phyloP scores from a whole-genome alignment of 2,329 filamentous ascomycete genomes.

The Cladobotryum protrusum region DNA sequence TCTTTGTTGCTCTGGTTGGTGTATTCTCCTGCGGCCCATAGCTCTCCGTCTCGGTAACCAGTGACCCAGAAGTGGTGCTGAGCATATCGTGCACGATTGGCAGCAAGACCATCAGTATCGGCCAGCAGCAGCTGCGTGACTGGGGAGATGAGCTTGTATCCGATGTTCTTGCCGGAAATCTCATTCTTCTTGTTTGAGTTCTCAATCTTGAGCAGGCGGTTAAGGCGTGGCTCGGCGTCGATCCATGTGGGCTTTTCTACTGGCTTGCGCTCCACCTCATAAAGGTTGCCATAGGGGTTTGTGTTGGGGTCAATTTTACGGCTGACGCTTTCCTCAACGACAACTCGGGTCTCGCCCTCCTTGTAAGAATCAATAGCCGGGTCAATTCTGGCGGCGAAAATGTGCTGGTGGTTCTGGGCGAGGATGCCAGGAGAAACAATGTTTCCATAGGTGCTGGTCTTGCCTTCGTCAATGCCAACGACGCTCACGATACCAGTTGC shows the following conservation, averaged over 20 bases:
- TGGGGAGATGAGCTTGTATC: slow-evolving; percentile 42
- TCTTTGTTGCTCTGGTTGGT: slow-evolving; percentile 43
- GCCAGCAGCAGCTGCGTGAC: slow-evolving; percentile 43
- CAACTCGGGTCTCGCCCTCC: slow-evolving; percentile 45
- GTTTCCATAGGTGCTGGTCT: slow-evolving; percentile 48
- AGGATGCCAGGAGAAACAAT: slow-evolving; percentile 58
- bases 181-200: slow-evolving; percentile 40
- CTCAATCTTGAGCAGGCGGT: slow-evolving; percentile 44
- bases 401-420: slow-evolving; percentile 65
- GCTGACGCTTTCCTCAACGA: slow-evolving; percentile 32
- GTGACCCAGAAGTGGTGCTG: slow-evolving; percentile 45
- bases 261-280: slow-evolving; percentile 44
- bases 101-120: slow-evolving; percentile 37
- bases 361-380: slow-evolving; percentile 49
- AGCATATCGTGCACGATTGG: slow-evolving; percentile 39
- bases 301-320: slow-evolving; percentile 39
- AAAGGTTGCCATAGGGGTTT: slow-evolving; percentile 58
- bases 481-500: slow-evolving; percentile 61
- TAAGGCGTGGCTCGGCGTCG: slow-evolving; percentile 48
- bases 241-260: slow-evolving; percentile 42
- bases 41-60: slow-evolving; percentile 42
- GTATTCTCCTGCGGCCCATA: slow-evolving; percentile 46
- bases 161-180: slow-evolving; percentile 43
- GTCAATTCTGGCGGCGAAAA: slow-evolving; percentile 60
- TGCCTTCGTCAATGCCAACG: slow-evolving; percentile 52